phyloP scores from a whole-genome alignment of 129 eudicot species.

The Pseudognaphalium luteoalbum region DNA sequence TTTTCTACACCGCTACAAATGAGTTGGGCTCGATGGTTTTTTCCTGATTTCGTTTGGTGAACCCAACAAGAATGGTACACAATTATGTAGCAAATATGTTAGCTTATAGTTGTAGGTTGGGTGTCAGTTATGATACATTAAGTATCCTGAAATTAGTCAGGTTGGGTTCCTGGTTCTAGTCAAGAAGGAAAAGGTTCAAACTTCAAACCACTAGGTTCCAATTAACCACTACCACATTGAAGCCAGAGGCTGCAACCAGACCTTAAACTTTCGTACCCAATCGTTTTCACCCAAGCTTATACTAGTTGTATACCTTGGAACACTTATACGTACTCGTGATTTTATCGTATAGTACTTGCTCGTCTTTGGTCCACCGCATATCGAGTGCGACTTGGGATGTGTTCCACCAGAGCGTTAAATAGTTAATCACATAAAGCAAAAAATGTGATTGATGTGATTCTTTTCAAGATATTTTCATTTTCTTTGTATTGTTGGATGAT shows the following conservation, averaged over 20 bases:
- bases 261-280: neutral
- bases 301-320: neutral
- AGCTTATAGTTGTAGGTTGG: neutral
- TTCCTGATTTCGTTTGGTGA: too few species aligned
- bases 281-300: neutral
- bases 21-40: too few species aligned
- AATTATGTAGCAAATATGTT: neutral
- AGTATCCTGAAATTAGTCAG: neutral
- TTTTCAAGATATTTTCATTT: neutral
- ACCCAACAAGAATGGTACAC: too few species aligned
- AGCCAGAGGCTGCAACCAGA: neutral
- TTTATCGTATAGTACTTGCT: neutral
- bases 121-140: neutral
- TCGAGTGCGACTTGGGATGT: neutral
- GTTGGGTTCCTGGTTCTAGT: neutral
- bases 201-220: slow-evolving; percentile 8
- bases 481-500: too few species aligned
- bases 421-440: neutral
- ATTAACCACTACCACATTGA: slow-evolving; percentile 1
- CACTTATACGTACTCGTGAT: neutral
- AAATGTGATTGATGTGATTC: neutral
- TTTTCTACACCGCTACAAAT: too few species aligned
- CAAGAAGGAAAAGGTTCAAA: slow-evolving; percentile 2
- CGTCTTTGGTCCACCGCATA: neutral
- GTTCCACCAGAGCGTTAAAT: neutral